Evolutionary conservation across 306 rosid genomes (phyloP), one percentile per base, ranked within the genome.

Genomic region (Inga laurina): DNA sequence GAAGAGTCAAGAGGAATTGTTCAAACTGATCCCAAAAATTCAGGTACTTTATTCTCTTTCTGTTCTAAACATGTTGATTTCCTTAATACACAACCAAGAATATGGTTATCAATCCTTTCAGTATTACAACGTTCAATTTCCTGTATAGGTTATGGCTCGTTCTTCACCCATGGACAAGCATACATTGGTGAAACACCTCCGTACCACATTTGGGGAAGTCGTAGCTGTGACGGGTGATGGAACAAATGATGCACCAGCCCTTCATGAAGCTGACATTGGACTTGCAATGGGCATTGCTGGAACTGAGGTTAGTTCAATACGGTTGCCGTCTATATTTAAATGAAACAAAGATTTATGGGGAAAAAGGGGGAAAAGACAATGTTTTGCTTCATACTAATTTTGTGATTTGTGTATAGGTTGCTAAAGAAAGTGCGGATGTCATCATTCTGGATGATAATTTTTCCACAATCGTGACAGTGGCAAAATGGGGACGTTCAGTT

Each of bases 211-310:
- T 64, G 88, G 88, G 71, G 98, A 96, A 88, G 99, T 96, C 34
- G 99, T 96, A 79, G 99, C 99, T 70, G 98, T 96, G 64, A 96
- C 99, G 51, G 99, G 99, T 19, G 99, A 94, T 79, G 99, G 99
- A 83, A 96, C 98, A 86, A 96, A 96, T 71, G 99, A 96, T 89
- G 98, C 98, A 41, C 99, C 99, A 5, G 99, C 99, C 16, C 99
- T 96, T 84, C 98, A 96, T 59, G 98, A 96, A 87, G 99, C 99
- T 32, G 98, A 96, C 82, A 94, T 96, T 86, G 99, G 99, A 86
- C 91, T 96, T 59, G 99, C 99, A 81, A 96, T 96, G 99, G 99
- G 99, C 49, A 94, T 96, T 62, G 98, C 98, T 52, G 99, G 99
- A 78, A 96, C 99, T 78, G 99, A 96, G 90, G 99, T 91, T 85